Evolutionary conservation across 1,139 yeast genomes (phyloP).

Genomic region (Saccharomyces uvarum): DNA sequence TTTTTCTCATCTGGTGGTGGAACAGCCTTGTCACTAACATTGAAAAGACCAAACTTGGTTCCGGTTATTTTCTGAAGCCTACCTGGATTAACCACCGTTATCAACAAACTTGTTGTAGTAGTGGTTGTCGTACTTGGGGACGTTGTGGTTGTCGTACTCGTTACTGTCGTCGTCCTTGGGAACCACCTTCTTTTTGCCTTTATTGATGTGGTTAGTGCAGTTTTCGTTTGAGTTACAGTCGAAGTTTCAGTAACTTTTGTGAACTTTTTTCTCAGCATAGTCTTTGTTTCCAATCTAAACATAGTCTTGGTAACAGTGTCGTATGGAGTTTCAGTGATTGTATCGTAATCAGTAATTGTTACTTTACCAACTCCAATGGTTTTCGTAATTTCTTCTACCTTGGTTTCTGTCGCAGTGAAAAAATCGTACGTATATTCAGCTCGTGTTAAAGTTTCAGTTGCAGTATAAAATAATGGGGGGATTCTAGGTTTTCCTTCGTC

Average conservation of each 20-base stretch:
- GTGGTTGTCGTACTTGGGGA: not conserved
- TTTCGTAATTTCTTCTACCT: slow-evolving; percentile 15
- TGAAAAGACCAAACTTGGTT: not conserved
- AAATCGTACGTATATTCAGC: slow-evolving; percentile 14
- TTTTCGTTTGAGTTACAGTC: slow-evolving; percentile 13
- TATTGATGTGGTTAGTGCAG: slow-evolving; percentile 9
- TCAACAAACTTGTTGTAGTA: slow-evolving; percentile 1
- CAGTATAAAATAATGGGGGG: slow-evolving; percentile 6
- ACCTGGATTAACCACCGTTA: not conserved
- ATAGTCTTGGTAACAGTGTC: slow-evolving; percentile 4
- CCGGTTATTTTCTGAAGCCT: not conserved
- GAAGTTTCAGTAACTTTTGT: slow-evolving; percentile 7
- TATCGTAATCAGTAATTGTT: slow-evolving; percentile 9
- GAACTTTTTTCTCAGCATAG: slow-evolving; percentile 3
- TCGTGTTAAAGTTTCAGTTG: slow-evolving; percentile 13
- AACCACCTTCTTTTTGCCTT: slow-evolving; percentile 14
- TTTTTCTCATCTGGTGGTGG: not conserved
- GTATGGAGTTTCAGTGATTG: slow-evolving; percentile 7
- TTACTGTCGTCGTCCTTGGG: slow-evolving; percentile 16
- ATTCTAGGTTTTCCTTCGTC: not conserved
- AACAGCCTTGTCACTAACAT: not conserved
- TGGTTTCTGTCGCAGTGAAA: slow-evolving; percentile 20
- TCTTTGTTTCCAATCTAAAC: not conserved
- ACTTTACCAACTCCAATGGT: slow-evolving; percentile 10
- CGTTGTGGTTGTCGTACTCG: slow-evolving; percentile 12